Evolutionary conservation across 306 rosid genomes (phyloP).

Genomic region (Fragaria ananassa): DNA sequence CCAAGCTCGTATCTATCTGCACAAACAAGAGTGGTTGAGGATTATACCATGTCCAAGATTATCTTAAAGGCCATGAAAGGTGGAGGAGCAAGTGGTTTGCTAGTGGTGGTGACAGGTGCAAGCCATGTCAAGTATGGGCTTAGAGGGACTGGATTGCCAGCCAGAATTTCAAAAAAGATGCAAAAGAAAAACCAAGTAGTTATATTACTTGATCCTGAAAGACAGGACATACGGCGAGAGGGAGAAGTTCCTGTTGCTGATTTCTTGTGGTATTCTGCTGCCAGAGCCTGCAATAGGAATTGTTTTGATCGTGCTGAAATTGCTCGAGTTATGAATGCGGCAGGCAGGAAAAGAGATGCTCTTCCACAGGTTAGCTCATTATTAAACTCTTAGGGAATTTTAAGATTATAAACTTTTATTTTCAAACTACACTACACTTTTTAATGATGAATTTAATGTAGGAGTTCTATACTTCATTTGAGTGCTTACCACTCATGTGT

Average conservation of each 20-base stretch:
- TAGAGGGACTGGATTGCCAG: slow-evolving; percentile 89
- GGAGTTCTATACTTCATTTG: background rate
- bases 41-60: slow-evolving; percentile 72
- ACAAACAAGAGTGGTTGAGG: slow-evolving; percentile 89
- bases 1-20: slow-evolving; percentile 89
- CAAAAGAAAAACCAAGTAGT: slow-evolving; percentile 92
- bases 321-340: slow-evolving; percentile 98
- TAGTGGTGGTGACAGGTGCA: slow-evolving; percentile 87
- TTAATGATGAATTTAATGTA: background rate
- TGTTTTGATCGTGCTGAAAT: slow-evolving; percentile 97
- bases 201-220: slow-evolving; percentile 85
- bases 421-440: background rate
- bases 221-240: slow-evolving; percentile 81
- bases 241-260: slow-evolving; percentile 97
- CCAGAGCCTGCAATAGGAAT: slow-evolving; percentile 85
- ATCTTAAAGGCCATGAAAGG: slow-evolving; percentile 57
- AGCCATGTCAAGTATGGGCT: slow-evolving; percentile 83
- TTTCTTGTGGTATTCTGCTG: slow-evolving; percentile 96
- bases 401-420: background rate
- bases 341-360: slow-evolving; percentile 88
- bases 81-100: slow-evolving; percentile 67
- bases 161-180: slow-evolving; percentile 78
- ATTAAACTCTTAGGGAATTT: background rate
- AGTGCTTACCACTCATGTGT: background rate
- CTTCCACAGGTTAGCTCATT: slow-evolving; percentile 77